Evolutionary conservation across 2,329 filamentous ascomycete genomes (phyloP).

Genomic region (Ceratocystis ficicola): DNA sequence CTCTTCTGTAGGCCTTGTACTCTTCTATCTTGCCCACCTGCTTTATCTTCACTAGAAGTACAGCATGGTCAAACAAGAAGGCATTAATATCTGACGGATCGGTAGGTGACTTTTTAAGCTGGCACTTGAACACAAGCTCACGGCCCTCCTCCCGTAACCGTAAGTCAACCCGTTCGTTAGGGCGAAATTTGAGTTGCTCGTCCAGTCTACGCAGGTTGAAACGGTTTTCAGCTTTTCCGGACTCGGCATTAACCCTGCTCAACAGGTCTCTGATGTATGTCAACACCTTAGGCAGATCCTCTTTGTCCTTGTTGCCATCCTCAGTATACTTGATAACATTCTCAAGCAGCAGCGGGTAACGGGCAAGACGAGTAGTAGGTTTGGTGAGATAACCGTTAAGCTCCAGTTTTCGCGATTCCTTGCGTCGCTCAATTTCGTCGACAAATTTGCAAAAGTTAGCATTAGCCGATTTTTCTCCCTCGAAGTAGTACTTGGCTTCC

Average conservation of each 20-base stretch:
- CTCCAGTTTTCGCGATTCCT: constrained; percentile 92
- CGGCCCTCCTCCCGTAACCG: constrained; percentile 89
- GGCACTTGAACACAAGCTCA: constrained; percentile 87
- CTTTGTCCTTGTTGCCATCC: constrained; percentile 67
- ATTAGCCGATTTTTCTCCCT: constrained; percentile 85
- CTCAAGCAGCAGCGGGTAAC: constrained; percentile 85
- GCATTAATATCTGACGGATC: constrained; percentile 84
- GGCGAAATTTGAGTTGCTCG: constrained; percentile 78
- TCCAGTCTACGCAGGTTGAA: constrained; percentile 91
- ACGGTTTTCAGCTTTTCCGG: constrained; percentile 92
- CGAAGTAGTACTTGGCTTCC: constrained; percentile 95
- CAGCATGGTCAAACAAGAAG: constrained; percentile 91
- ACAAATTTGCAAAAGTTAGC: constrained; percentile 79
- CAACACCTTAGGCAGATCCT: constrained; percentile 84
- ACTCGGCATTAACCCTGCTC: constrained; percentile 81
- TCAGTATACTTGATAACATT: constrained; percentile 86
- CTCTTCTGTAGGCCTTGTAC: constrained; percentile 79
- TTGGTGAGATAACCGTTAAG: constrained; percentile 97
- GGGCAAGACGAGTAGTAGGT: constrained; percentile 84
- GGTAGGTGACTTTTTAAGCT: constrained; percentile 81
- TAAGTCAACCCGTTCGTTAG: constrained; percentile 82
- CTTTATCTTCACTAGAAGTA: constrained; percentile 83
- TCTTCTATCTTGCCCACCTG: constrained; percentile 87
- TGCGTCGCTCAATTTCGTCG: constrained; percentile 88
- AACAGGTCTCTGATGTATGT: constrained; percentile 76